Percentiles rank a stretch among this genome's conserved stretches.
Conservation (phyloP, 106 monocot species). For the Chionographis japonica region DNA sequence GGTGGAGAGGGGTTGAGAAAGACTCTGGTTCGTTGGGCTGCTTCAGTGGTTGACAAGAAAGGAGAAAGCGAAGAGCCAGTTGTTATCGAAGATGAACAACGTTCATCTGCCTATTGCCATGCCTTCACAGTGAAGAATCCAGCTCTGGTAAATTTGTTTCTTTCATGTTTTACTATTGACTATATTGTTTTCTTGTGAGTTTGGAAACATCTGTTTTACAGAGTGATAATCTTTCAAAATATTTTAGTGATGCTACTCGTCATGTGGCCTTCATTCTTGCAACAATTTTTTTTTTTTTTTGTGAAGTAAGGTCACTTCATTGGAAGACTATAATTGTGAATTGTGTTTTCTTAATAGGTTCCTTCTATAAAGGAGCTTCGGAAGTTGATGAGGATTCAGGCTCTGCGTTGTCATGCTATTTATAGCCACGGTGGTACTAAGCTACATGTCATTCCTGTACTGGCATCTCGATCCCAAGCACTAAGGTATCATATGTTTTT, state of each 20-base stretch:
- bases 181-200: no score
- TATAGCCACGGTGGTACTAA: conserved; percentile 85
- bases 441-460: conserved; percentile 82
- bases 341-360: conserved; percentile 36
- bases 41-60: conserved; percentile 52
- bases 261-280: background rate
- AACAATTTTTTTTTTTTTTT: background rate
- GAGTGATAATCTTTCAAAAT: no score
- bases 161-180: background rate
- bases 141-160: conserved; percentile 37
- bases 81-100: conserved; percentile 66
- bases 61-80: conserved; percentile 52
- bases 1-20: conserved; percentile 92
- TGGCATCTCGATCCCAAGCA: conserved; percentile 89
- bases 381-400: conserved; percentile 86
- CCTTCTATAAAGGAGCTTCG: conserved; percentile 76
- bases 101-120: conserved; percentile 74
- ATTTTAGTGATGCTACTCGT: no score
- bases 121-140: conserved; percentile 74
- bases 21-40: conserved; percentile 88
- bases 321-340: background rate
- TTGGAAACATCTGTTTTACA: no score
- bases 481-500: conserved; percentile 51
- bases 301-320: background rate
- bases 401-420: conserved; percentile 77